These are phyloP conservation scores for Pleurostoma richardsiae DNA, from an alignment of 2,329 filamentous ascomycete genomes.

Conservation along the genomic window DNA sequence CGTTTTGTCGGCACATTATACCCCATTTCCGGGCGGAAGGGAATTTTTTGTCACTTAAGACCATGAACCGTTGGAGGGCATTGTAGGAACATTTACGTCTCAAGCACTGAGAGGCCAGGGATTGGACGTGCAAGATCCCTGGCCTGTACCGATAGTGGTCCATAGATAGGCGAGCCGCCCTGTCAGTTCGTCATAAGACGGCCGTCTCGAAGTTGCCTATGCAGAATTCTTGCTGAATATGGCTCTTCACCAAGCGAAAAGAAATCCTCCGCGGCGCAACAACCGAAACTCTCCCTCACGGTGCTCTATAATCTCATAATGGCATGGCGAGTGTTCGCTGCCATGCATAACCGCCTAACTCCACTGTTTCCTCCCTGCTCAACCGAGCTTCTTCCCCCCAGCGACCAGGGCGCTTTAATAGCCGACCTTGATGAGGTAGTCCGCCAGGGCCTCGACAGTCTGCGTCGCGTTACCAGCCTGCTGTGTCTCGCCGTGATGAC, in stretches of 20 bases:
- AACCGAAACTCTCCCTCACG: conserved; percentile 5
- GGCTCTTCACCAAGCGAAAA: not conserved
- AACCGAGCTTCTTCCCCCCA: conserved; percentile 2
- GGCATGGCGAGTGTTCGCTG: conserved; percentile 4
- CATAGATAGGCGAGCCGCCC: no score
- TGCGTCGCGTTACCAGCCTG: conserved; percentile 71
- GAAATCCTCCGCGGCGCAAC: conserved; percentile 6
- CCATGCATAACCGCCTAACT: not conserved
- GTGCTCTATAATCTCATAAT: conserved; percentile 10
- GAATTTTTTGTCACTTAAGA: no score
- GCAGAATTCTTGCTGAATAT: conserved; percentile 21
- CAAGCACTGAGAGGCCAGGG: no score
- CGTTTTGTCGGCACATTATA: no score
- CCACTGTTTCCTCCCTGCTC: not conserved
- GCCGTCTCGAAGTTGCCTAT: conserved; percentile 19
- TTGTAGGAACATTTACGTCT: no score
- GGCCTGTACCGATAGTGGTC: no score
- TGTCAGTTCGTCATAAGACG: not conserved
- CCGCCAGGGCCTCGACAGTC: conserved; percentile 77
- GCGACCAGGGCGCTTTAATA: conserved; percentile 52
- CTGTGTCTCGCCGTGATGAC: conserved; percentile 72
- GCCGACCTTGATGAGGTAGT: conserved; percentile 75
- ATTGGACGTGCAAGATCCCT: no score
- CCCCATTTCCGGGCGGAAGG: no score
- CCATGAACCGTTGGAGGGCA: no score